These are phyloP conservation scores for Cardamine occulta DNA, from an alignment of 345 rosid genomes.

Conservation along the genomic window DNA sequence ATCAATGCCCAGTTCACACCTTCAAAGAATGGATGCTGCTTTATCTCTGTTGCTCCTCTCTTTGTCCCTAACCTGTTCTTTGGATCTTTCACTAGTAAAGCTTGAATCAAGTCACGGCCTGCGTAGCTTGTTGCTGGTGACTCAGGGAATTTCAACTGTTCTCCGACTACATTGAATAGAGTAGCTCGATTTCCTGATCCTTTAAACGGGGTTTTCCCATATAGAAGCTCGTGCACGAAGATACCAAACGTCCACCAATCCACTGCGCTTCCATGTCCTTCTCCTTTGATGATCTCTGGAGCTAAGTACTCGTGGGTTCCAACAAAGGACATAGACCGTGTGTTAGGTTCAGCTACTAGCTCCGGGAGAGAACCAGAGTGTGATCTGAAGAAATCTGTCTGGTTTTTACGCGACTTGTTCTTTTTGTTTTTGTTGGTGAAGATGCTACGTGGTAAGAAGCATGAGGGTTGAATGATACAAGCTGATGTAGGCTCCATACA, in stretches of 20 bases:
- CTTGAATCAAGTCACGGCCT: slow-evolving; percentile 82
- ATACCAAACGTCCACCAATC: slow-evolving; percentile 99
- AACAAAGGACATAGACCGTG: slow-evolving; percentile 97
- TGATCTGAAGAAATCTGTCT: slow-evolving; percentile 55
- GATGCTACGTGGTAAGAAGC: slow-evolving; percentile 76
- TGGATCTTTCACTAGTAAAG: slow-evolving; percentile 91
- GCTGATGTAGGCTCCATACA: slow-evolving; percentile 88
- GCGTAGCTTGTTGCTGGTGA: slow-evolving; percentile 87
- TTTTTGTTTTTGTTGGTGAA: slow-evolving; percentile 86
- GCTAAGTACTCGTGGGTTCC: slow-evolving; percentile 99
- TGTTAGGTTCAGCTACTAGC: slow-evolving; percentile 95
- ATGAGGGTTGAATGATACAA: slow-evolving; percentile 80
- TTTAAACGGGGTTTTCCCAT: slow-evolving; percentile 93
- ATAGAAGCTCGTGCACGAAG: slow-evolving; percentile 83
- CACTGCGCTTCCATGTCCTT: slow-evolving; percentile 98
- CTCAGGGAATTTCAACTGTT: slow-evolving; percentile 87
- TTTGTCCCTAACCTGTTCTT: slow-evolving; percentile 89
- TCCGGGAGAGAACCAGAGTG: slow-evolving; percentile 67
- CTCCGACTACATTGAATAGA: slow-evolving; percentile 89
- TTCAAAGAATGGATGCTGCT: slow-evolving; percentile 95
- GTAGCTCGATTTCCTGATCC: slow-evolving; percentile 97
- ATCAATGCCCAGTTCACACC: slow-evolving; percentile 98
- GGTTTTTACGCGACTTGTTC: slow-evolving; percentile 65
- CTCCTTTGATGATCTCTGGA: slow-evolving; percentile 95
- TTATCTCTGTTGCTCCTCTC: slow-evolving; percentile 98